These are phyloP conservation scores for Mantamonas sphyraenae DNA, from an alignment of 78 protist species.

Conservation along the genomic window DNA sequence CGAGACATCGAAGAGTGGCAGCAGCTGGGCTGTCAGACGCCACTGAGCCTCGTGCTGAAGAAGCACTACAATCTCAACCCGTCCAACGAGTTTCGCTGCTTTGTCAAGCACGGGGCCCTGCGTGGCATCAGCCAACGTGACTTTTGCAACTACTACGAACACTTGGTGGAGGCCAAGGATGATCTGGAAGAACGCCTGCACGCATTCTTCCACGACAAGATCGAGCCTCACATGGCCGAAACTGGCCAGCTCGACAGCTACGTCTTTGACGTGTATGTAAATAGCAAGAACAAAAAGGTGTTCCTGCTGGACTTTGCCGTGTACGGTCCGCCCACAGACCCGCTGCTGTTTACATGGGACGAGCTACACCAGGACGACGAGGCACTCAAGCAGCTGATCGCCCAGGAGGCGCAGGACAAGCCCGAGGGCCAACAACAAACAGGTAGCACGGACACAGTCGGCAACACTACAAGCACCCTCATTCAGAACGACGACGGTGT, in stretches of 20 bases:
- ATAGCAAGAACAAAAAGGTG: not conserved
- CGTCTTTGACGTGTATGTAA: not conserved
- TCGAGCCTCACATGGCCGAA: not conserved
- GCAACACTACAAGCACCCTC: no score
- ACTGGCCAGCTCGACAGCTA: not conserved
- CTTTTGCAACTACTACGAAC: not conserved
- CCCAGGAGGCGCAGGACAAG: no score
- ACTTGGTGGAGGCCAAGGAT: not conserved
- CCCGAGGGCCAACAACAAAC: no score
- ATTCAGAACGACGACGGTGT: no score
- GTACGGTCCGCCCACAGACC: not conserved
- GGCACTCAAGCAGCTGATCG: no score
- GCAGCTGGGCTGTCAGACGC: not conserved
- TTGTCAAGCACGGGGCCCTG: no score
- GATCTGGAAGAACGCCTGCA: not conserved
- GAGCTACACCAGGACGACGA: not conserved
- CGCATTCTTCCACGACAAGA: not conserved
- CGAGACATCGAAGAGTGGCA: slow-evolving; percentile 18
- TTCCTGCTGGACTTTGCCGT: not conserved
- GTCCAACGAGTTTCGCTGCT: slow-evolving; percentile 53
- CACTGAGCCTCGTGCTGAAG: slow-evolving; percentile 27
- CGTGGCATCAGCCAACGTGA: not conserved
- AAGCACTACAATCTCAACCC: slow-evolving; percentile 14
- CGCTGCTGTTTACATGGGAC: not conserved
- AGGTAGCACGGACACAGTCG: no score